Percentiles rank a stretch among this genome's conserved stretches.
These are phyloP conservation scores for Tilletia indica DNA, from an alignment of 1,284 basidiomycete species.

Conservation along the genomic window DNA sequence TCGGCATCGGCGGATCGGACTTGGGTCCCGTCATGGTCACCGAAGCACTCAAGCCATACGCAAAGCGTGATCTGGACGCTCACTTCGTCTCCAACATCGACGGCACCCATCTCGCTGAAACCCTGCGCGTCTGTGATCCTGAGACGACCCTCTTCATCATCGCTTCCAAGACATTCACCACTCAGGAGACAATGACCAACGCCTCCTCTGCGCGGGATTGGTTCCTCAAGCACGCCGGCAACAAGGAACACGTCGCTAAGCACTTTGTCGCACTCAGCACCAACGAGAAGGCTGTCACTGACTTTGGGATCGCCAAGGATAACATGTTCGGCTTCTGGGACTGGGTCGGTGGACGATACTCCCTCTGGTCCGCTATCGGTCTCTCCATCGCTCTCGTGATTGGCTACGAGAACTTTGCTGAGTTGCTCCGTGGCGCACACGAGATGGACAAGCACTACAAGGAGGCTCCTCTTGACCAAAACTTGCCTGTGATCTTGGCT, in stretches of 20 bases:
- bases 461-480: slow-evolving; percentile 80
- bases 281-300: slow-evolving; percentile 88
- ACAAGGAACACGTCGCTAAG: slow-evolving; percentile 88
- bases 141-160: slow-evolving; percentile 97
- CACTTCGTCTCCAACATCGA: slow-evolving; percentile 98
- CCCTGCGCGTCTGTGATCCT: slow-evolving; percentile 75
- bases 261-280: slow-evolving; percentile 98
- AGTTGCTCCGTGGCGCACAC: slow-evolving; percentile 86
- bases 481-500: slow-evolving; percentile 87
- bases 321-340: slow-evolving; percentile 99
- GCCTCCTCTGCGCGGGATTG: slow-evolving; percentile 88
- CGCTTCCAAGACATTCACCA: slow-evolving; percentile 97
- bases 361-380: slow-evolving; percentile 96
- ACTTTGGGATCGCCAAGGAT: slow-evolving; percentile 84
- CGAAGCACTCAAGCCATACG: slow-evolving; percentile 90
- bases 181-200: slow-evolving; percentile 99
- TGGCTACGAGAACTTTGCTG: slow-evolving; percentile 90
- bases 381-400: slow-evolving; percentile 88
- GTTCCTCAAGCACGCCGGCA: slow-evolving; percentile 72
- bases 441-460: slow-evolving; percentile 97
- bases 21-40: slow-evolving; percentile 98
- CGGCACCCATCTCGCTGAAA: slow-evolving; percentile 93
- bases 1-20: slow-evolving; percentile 97
- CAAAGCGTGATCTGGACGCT: slow-evolving; percentile 79
- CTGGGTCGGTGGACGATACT: slow-evolving; percentile 98